Conservation (phyloP, 352 stramenopile genomes). For the Pythium monospermum region DNA sequence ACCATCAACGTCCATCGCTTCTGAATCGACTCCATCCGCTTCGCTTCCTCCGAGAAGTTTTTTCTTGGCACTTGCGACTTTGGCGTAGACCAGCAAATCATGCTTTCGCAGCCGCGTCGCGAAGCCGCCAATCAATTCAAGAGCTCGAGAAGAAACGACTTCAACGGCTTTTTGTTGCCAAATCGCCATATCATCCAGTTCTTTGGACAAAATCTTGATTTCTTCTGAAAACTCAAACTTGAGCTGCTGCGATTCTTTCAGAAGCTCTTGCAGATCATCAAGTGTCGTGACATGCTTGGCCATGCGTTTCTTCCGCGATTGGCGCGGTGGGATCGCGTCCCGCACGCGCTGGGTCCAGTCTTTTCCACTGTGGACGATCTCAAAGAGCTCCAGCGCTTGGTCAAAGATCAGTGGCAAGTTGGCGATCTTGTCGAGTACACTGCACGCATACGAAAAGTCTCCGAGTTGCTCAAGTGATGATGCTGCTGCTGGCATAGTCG, state of each 20-base stretch:
- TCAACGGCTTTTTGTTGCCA: conserved; percentile 66
- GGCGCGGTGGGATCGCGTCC: conserved; percentile 65
- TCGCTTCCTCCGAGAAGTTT: conserved; percentile 6
- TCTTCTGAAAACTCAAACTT: conserved; percentile 78
- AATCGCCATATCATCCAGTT: conserved; percentile 53
- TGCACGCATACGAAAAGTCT: conserved; percentile 45
- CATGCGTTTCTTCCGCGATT: conserved; percentile 77
- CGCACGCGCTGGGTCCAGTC: conserved; percentile 64
- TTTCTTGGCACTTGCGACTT: conserved; percentile 19
- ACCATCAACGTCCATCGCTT: no score
- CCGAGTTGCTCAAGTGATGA: no score
- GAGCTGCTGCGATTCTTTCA: conserved; percentile 50
- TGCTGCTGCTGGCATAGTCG: no score
- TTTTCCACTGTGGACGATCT: conserved; percentile 52
- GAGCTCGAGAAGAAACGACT: conserved; percentile 36
- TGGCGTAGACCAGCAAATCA: conserved; percentile 57
- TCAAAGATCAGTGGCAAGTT: conserved; percentile 73
- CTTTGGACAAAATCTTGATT: conserved; percentile 61
- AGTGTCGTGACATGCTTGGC: conserved; percentile 57
- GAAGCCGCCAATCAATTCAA: conserved; percentile 31
- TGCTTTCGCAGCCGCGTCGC: conserved; percentile 49
- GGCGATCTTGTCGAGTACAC: conserved; percentile 61
- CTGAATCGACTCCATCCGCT: no score
- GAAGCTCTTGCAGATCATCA: conserved; percentile 45
- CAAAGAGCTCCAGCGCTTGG: conserved; percentile 48